Conservation (phyloP, 371 early-diverging fungal genomes). For the Apophysomyces elegans region DNA sequence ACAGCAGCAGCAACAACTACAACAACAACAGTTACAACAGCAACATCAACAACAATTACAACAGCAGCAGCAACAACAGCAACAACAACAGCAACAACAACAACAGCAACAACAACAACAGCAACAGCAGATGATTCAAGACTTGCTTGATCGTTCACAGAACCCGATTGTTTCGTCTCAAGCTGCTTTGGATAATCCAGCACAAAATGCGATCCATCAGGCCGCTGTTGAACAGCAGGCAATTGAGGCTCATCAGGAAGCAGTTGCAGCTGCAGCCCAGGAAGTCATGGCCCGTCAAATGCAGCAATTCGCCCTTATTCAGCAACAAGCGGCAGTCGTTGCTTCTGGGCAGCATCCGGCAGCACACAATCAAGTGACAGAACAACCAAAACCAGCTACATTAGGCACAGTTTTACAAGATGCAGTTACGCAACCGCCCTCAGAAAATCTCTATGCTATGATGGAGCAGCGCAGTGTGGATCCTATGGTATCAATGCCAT, state of each 20-base stretch:
- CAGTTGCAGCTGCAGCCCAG: not conserved
- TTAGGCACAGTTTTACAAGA: not conserved
- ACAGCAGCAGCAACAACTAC: conserved; percentile 7
- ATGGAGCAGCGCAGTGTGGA: not conserved
- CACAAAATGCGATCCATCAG: not conserved
- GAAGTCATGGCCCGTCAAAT: not conserved
- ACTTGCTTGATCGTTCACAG: not conserved
- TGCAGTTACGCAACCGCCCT: not conserved
- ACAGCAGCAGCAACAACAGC: conserved; percentile 10
- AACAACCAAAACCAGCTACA: not conserved
- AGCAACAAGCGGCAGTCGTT: not conserved
- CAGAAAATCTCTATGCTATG: not conserved
- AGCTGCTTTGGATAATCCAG: not conserved
- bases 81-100: conserved; percentile 1
- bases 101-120: not conserved
- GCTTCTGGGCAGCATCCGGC: not conserved
- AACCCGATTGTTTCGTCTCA: conserved; percentile 1
- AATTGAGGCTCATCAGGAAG: conserved; percentile 1
- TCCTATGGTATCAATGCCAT: conserved; percentile 5
- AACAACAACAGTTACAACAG: conserved; percentile 4
- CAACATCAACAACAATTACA: conserved; percentile 9
- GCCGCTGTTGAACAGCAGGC: not conserved
- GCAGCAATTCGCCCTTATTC: not conserved
- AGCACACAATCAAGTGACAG: not conserved
- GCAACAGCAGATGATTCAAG: not conserved